These are phyloP conservation scores for Phytophthora hibernalis DNA, from an alignment of 352 stramenopile genomes.

Conservation along the genomic window DNA sequence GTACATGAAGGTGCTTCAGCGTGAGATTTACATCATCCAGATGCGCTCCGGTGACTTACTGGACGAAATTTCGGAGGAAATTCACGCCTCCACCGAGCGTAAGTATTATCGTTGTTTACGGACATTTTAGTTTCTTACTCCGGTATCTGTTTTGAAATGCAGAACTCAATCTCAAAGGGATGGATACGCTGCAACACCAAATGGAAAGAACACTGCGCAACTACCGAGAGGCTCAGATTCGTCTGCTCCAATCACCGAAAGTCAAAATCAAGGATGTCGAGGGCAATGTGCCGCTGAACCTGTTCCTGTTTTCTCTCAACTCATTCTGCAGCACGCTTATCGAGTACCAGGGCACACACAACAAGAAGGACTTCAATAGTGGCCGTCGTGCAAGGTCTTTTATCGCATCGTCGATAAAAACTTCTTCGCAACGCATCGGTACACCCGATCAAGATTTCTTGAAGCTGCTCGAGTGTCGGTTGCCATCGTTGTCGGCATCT, in stretches of 20 bases:
- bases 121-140: conserved; percentile 4
- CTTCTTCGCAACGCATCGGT: conserved; percentile 60
- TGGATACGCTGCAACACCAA: conserved; percentile 57
- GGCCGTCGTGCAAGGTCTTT: conserved; percentile 60
- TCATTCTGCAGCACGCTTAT: conserved; percentile 84
- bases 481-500: conserved; percentile 69
- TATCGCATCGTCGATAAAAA: conserved; percentile 50
- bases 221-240: conserved; percentile 69
- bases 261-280: conserved; percentile 74
- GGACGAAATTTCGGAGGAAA: conserved; percentile 70
- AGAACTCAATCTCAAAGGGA: conserved; percentile 62
- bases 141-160: conserved; percentile 3
- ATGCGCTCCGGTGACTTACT: conserved; percentile 68
- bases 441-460: conserved; percentile 48
- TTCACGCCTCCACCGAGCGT: conserved; percentile 61
- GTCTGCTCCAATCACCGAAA: conserved; percentile 56
- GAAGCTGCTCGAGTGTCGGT: conserved; percentile 60
- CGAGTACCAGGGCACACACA: conserved; percentile 71
- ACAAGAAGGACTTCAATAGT: conserved; percentile 61
- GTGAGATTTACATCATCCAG: conserved; percentile 85
- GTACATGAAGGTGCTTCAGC: conserved; percentile 84
- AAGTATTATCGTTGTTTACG: conserved; percentile 23
- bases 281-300: conserved; percentile 81
- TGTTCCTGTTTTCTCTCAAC: conserved; percentile 87
- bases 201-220: conserved; percentile 74